A percentile compares a stretch with the other conserved stretches of the same genome.
These are phyloP conservation scores for Fusarium oligoseptatum DNA, from an alignment of 2,329 filamentous ascomycete species.

Conservation along the genomic window DNA sequence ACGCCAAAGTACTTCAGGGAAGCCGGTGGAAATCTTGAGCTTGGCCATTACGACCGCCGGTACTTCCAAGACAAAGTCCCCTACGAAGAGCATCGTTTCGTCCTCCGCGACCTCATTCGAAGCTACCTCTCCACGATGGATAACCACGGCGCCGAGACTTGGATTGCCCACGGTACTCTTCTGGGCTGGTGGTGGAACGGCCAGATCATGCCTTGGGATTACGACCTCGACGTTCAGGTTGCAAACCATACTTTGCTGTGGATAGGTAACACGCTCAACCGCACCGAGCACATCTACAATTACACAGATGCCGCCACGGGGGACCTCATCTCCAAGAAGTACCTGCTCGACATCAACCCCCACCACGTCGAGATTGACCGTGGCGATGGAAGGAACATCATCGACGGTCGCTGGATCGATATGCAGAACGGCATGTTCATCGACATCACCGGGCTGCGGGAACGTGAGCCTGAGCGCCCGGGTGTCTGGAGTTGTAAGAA, in stretches of 20 bases:
- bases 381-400: constrained; percentile 80
- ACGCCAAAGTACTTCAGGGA: constrained; percentile 75
- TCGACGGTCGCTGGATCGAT: constrained; percentile 89
- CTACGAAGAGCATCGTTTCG: constrained; percentile 75
- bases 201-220: constrained; percentile 84
- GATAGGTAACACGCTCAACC: constrained; percentile 76
- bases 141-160: constrained; percentile 78
- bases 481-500: constrained; percentile 86
- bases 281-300: constrained; percentile 72
- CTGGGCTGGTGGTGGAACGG: constrained; percentile 93
- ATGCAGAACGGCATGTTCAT: constrained; percentile 81
- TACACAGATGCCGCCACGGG: constrained; percentile 58
- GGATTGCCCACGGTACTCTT: constrained; percentile 87
- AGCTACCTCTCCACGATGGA: constrained; percentile 79
- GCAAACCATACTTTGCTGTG: constrained; percentile 74
- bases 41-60: constrained; percentile 81
- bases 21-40: constrained; percentile 69
- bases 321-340: constrained; percentile 61
- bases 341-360: constrained; percentile 83
- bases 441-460: constrained; percentile 83
- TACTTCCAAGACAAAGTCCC: constrained; percentile 74
- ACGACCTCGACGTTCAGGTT: constrained; percentile 86
- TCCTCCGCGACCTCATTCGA: constrained; percentile 77
- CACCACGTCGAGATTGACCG: constrained; percentile 71
- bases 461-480: constrained; percentile 71